phyloP scores from a whole-genome alignment of 2,329 filamentous ascomycete species.

The Pyricularia sp. region DNA sequence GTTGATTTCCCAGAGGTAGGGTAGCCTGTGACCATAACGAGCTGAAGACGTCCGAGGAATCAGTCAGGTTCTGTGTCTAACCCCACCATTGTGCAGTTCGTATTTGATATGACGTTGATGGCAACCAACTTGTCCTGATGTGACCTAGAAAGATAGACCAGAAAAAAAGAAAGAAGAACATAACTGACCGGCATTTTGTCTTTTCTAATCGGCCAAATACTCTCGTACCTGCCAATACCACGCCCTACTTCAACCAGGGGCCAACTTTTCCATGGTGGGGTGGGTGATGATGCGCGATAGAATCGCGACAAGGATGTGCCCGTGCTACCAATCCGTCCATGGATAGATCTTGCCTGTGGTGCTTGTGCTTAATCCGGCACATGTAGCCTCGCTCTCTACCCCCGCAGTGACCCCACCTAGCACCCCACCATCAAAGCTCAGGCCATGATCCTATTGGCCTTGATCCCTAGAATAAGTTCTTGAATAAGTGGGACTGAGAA shows the following conservation, averaged over 20 bases:
- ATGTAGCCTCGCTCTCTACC: not conserved
- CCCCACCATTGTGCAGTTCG: not conserved
- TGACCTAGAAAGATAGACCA: not conserved
- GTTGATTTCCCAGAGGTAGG: conserved; percentile 62
- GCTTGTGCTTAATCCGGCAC: not conserved
- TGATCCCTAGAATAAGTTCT: not conserved
- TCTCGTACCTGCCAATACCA: not conserved
- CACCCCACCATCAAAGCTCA: not conserved
- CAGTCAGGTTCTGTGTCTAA: not conserved
- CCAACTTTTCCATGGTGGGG: not conserved
- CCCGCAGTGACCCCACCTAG: not conserved
- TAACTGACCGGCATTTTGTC: not conserved
- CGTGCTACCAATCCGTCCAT: not conserved
- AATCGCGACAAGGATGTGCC: not conserved
- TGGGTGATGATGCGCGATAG: not conserved
- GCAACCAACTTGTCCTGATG: not conserved
- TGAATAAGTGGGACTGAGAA: not conserved
- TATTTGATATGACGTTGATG: not conserved
- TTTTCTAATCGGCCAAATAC: not conserved
- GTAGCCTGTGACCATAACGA: conserved; percentile 58
- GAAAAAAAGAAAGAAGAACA: not conserved
- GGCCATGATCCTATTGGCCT: not conserved
- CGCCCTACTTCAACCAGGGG: not conserved
- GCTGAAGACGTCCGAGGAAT: conserved; percentile 27
- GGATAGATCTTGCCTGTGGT: not conserved